These are phyloP conservation scores for Xylaria sp. DNA, from an alignment of 2,329 filamentous ascomycete genomes.

Conservation along the genomic window DNA sequence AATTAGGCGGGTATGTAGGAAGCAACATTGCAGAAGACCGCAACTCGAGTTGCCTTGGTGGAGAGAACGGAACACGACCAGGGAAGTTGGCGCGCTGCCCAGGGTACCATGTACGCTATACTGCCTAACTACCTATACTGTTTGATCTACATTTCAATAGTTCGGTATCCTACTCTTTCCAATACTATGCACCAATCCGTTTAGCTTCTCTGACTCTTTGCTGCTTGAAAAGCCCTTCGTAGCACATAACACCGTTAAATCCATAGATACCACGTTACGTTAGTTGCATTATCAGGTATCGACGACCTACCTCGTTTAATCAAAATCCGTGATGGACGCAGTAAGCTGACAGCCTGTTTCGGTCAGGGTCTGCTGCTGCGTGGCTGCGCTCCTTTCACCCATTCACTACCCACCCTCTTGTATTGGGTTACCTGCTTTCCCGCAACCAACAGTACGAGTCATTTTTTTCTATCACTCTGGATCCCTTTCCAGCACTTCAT, in stretches of 20 bases:
- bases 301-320: no score
- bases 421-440: background rate
- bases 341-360: background rate
- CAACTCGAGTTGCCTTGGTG: no score
- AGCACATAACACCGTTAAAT: background rate
- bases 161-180: background rate
- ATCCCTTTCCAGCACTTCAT: background rate
- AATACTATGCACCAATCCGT: no score
- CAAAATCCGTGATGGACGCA: no score
- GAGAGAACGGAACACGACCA: no score
- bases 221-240: background rate
- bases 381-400: background rate
- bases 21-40: no score
- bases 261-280: no score
- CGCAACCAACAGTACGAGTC: background rate
- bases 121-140: background rate
- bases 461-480: background rate
- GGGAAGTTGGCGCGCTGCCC: no score
- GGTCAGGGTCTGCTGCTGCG: background rate
- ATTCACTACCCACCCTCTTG: background rate
- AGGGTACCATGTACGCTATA: background rate
- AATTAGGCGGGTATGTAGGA: background rate
- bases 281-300: no score
- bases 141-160: no score
- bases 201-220: background rate